Evolutionary conservation across 768 basidiomycete genomes (phyloP), one percentile per base, ranked within the genome.

Genomic region (Mycena pura): DNA sequence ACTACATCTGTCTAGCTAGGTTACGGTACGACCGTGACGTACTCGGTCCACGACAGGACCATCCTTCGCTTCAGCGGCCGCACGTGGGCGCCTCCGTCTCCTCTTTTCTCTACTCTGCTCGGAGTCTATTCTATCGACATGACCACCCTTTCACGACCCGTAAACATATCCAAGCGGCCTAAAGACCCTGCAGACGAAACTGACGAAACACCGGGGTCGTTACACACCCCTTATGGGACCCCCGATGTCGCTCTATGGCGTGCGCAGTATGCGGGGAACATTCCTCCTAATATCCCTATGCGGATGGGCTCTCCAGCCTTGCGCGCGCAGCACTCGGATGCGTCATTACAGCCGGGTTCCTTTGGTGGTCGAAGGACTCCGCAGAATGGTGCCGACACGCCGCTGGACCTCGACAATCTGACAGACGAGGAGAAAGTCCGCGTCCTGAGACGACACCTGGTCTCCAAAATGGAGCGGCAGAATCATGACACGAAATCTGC

Each of bases 361-460:
- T 58, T 53, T 52, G 63, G 80, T 31, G 75, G 74, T 22, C 74
- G 77, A 43, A 60, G 14, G 10, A 44, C 68, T 8, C 69, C 61
- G 27, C 47, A 60, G 31, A 61, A 69, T 70, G 65, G 71, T 44
- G 39, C 73, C 62, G 74, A 70, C 55, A 76, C 69, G 14, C 71
- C 72, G 57, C 75, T 65, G 56, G 80, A 82, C 61, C 68, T 90
- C 14, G 89, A 91, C 21, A 85, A 82, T 24, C 76, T 94, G 25
- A 82, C 91, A 0, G 89, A 90, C 21, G 92, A 93, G 63, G 92
- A 95, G 70, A 97, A 94, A 77, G 89, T 88, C 3, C 86, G 84
- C 68, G 85, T 97, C 2, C 75, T 98, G 17, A 79, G 90, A 47
- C 84, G 87, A 56, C 95, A 97, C 75, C 81, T 98, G 17, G 89